These are phyloP conservation scores for Asterophora lycoperdoides DNA, from an alignment of 768 basidiomycete genomes.

Conservation along the genomic window DNA sequence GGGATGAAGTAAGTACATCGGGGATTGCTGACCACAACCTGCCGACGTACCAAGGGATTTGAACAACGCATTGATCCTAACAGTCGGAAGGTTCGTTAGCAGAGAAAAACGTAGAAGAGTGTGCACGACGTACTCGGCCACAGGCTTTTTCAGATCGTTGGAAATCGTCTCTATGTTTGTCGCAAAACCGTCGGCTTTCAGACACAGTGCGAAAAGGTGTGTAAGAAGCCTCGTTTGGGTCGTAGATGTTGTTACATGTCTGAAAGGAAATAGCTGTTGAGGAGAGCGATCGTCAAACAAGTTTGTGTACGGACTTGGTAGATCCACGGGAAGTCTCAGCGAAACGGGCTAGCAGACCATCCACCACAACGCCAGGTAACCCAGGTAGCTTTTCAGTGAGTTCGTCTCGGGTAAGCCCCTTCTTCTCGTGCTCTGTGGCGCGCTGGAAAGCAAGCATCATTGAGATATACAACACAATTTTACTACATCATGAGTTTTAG, in stretches of 20 bases:
- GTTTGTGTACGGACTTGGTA: constrained; percentile 44
- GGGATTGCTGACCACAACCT: neutral
- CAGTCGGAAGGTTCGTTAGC: constrained; percentile 2
- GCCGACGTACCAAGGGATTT: constrained; percentile 57
- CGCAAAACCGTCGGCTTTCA: constrained; percentile 74
- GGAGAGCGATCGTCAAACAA: neutral
- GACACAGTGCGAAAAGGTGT: constrained; percentile 76
- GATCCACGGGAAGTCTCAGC: constrained; percentile 71
- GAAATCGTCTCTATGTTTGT: constrained; percentile 67
- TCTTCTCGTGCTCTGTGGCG: constrained; percentile 32
- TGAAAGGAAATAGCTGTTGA: constrained; percentile 16
- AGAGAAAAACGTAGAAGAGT: neutral
- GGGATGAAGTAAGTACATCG: constrained; percentile 3
- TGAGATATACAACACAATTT: constrained; percentile 76
- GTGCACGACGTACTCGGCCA: constrained; percentile 50
- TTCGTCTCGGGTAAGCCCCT: constrained; percentile 43
- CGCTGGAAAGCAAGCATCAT: constrained; percentile 72
- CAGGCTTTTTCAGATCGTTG: constrained; percentile 64
- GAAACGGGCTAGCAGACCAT: constrained; percentile 74
- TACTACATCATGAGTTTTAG: constrained; percentile 36
- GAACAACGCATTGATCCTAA: constrained; percentile 62
- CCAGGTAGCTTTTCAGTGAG: constrained; percentile 52
- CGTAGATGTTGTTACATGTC: constrained; percentile 58
- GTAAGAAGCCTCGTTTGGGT: constrained; percentile 70
- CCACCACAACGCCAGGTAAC: constrained; percentile 62